Percentiles rank a stretch among this genome's conserved stretches.
Evolutionary conservation across 1,139 yeast species (phyloP).

Genomic region (Sugiyamaella grinbergsii): DNA sequence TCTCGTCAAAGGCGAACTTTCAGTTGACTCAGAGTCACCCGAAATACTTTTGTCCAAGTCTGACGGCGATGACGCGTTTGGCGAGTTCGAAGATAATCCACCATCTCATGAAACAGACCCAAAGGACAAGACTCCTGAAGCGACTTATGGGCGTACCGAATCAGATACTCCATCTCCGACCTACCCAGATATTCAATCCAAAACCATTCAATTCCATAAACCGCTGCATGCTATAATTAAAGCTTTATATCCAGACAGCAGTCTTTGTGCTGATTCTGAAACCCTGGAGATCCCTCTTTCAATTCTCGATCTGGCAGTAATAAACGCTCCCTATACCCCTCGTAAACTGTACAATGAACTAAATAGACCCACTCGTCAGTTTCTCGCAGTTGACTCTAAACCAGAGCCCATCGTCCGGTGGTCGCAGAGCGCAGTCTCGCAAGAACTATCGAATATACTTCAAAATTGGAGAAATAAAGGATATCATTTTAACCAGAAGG

Average conservation of each 20-base stretch:
- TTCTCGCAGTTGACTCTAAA: slow-evolving; percentile 28
- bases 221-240: slow-evolving; percentile 4
- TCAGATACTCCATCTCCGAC: slow-evolving; percentile 2
- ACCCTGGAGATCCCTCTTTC: slow-evolving; percentile 2
- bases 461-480: slow-evolving; percentile 27
- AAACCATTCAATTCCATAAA: slow-evolving; percentile 2
- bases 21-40: too few species aligned
- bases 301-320: slow-evolving; percentile 19
- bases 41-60: too few species aligned
- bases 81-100: slow-evolving; percentile 22
- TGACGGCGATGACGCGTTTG: slow-evolving; percentile 27
- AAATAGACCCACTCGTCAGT: slow-evolving; percentile 39
- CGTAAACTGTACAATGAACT: slow-evolving; percentile 35
- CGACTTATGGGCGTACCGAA: too few species aligned
- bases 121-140: background rate
- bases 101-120: background rate
- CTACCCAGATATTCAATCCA: background rate
- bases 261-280: background rate
- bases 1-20: too few species aligned
- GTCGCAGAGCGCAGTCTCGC: slow-evolving; percentile 29
- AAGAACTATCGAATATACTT: slow-evolving; percentile 28
- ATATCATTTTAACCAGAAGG: slow-evolving; percentile 1
- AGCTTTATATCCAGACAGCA: background rate
- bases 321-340: slow-evolving; percentile 23
- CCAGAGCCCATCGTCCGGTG: slow-evolving; percentile 34